Evolutionary conservation across 129 eudicot genomes (phyloP).

Genomic region (Erigeron canadensis): DNA sequence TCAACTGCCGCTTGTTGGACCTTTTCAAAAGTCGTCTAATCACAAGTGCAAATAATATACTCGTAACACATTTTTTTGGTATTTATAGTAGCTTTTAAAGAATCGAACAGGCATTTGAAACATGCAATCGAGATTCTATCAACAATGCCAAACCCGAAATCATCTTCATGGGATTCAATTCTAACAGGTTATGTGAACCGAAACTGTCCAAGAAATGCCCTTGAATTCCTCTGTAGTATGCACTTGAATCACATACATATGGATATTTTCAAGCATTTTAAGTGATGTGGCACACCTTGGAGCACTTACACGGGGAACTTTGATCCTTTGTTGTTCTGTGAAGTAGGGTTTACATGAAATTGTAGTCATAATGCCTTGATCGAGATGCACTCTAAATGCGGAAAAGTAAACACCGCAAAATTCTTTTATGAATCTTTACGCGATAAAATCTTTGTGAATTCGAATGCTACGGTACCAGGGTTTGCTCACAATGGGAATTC

Average conservation of each 20-base stretch:
- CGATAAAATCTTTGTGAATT: constrained; percentile 59
- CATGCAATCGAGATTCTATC: constrained; percentile 52
- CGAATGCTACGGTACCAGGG: constrained; percentile 70
- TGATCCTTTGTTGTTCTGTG: constrained; percentile 55
- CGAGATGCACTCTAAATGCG: constrained; percentile 81
- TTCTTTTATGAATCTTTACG: constrained; percentile 40
- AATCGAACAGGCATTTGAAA: constrained; percentile 53
- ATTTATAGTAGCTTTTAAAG: constrained; percentile 60
- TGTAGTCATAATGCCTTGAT: constrained; percentile 62
- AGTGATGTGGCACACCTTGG: constrained; percentile 60
- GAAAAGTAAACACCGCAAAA: constrained; percentile 50
- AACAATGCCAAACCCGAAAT: constrained; percentile 59
- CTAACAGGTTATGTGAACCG: constrained; percentile 72
- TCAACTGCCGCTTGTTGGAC: too few species aligned
- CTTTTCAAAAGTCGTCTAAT: too few species aligned
- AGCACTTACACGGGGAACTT: constrained; percentile 49
- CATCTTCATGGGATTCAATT: constrained; percentile 82
- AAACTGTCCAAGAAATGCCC: constrained; percentile 44
- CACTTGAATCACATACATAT: constrained; percentile 36
- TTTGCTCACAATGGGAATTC: constrained; percentile 67
- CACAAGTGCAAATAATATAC: too few species aligned
- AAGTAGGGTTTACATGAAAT: constrained; percentile 46
- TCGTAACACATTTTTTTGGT: constrained; percentile 59
- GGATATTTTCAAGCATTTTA: constrained; percentile 82
- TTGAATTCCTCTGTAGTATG: constrained; percentile 54